Evolutionary conservation across 1,284 basidiomycete genomes (phyloP).

Genomic region (Xerocomus nothofagi): DNA sequence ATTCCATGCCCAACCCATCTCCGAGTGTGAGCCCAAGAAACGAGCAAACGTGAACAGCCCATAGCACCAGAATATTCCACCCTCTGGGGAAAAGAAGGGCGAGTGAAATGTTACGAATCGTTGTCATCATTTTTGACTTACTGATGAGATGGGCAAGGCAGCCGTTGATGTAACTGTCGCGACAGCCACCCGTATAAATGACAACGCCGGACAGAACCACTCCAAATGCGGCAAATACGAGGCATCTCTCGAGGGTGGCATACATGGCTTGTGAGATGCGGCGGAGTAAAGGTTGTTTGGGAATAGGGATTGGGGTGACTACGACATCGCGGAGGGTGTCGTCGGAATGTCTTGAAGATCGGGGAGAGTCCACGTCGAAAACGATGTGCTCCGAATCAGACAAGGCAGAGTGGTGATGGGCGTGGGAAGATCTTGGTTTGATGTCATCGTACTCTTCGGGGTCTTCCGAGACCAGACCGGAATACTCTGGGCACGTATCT

Average conservation of each 20-base stretch:
- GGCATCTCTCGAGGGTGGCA: conserved; percentile 55
- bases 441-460: conserved; percentile 50
- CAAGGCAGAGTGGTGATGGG: conserved; percentile 39
- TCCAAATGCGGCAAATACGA: conserved; percentile 70
- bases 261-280: conserved; percentile 49
- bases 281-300: conserved; percentile 35
- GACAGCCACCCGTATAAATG: conserved; percentile 82
- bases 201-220: conserved; percentile 70
- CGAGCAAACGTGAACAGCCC: conserved; percentile 88
- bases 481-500: conserved; percentile 45
- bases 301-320: conserved; percentile 14
- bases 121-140: conserved; percentile 32
- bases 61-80: conserved; percentile 89
- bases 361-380: conserved; percentile 47
- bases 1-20: conserved; percentile 97
- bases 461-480: conserved; percentile 54
- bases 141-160: conserved; percentile 95
- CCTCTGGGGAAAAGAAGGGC: conserved; percentile 52
- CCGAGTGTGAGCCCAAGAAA: conserved; percentile 87
- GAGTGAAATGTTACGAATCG: conserved; percentile 3
- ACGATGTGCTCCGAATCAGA: conserved; percentile 62
- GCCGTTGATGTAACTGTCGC: conserved; percentile 72
- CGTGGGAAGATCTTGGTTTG: conserved; percentile 16
- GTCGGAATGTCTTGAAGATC: conserved; percentile 53
- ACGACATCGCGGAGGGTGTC: conserved; percentile 58